Conservation (phyloP, 176 grass and related monocot species). For the Alloteropsis semialata region DNA sequence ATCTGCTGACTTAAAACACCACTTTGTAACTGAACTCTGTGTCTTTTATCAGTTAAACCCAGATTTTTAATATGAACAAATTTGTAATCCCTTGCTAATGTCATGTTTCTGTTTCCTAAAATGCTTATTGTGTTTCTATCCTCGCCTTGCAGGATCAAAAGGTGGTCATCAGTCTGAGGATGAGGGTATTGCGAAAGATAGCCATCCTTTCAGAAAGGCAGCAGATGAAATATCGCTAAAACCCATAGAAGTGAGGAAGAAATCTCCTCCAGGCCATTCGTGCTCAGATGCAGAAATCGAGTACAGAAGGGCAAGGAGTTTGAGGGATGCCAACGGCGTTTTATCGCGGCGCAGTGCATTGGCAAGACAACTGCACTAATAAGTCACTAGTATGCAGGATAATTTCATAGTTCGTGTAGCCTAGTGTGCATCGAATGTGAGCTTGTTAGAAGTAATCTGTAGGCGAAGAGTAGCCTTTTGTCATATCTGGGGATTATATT, state of each 20-base stretch:
- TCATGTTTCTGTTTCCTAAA: slow-evolving; percentile 7
- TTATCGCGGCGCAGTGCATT: slow-evolving; percentile 75
- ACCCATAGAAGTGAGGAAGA: slow-evolving; percentile 62
- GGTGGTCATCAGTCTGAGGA: slow-evolving; percentile 30
- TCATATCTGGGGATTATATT: slow-evolving; percentile 34
- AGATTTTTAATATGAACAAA: slow-evolving; percentile 10
- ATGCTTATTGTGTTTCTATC: slow-evolving; percentile 6
- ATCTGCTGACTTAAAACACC: neutral
- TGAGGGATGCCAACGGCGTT: slow-evolving; percentile 75
- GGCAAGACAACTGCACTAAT: slow-evolving; percentile 51
- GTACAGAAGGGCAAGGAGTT: slow-evolving; percentile 90
- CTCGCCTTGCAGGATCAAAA: slow-evolving; percentile 34
- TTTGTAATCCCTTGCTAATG: neutral
- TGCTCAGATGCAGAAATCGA: slow-evolving; percentile 96
- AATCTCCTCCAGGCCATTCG: slow-evolving; percentile 51
- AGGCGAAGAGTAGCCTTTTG: slow-evolving; percentile 38
- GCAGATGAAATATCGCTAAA: slow-evolving; percentile 59
- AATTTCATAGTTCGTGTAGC: slow-evolving; percentile 43
- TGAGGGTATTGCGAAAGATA: slow-evolving; percentile 23
- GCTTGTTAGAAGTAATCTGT: slow-evolving; percentile 40
- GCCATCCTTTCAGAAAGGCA: slow-evolving; percentile 52
- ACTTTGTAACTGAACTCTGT: neutral
- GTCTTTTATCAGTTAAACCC: neutral
- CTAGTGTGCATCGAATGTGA: slow-evolving; percentile 30
- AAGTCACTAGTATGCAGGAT: slow-evolving; percentile 44